Base-by-base conservation (phyloP, 371 early-diverging fungal genomes). In the Fennellomyces sp. region DNA sequence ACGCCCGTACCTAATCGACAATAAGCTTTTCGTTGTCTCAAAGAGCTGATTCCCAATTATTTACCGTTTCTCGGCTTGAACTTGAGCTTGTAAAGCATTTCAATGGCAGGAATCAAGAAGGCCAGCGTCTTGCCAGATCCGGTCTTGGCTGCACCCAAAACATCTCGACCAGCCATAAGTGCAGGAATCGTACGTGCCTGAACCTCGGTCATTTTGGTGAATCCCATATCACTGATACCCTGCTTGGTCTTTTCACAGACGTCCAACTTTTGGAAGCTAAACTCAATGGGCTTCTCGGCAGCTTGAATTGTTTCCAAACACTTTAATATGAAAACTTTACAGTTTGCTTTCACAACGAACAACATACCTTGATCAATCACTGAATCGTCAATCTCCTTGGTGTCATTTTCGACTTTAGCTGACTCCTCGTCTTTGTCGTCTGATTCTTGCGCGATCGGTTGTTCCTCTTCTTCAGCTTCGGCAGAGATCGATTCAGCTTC, bases 61-160 rank as follows among this genome's bases (percentile, higher is more conserved):
- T 65, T 76, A 82, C 89, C 99, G 66, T 97, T 97, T 71, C 97
- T 88, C 26, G 98, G 94, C 84, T 97, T 97, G 64, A 89, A 88
- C 70, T 91, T 89, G 23, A 94, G 80, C 60, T 82, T 90, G 61
- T 84, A 81, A 28, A 99, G 79, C 58, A 95, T 67, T 69, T 99
- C 97, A 41, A 99, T 80, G 15, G 97, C 96, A 38, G 99, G 99
- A 31, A 99, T 87, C 68, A 99, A 75, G 79, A 99, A 99, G 12
- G 99, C 93, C 45, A 99, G 85, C 12, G 99, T 99, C 78, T 99
- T 99, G 54, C 99, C 99, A 19, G 93, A 92, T 21, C 99, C 99
- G 1, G 99, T 99, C 75, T 97, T 96, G 30, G 99, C 99, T 54
- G 99, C 97, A 35, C 99, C 99, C 41, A 99, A 80, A 31, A 99